Evolutionary conservation across 345 rosid species (phyloP).

Genomic region (Lagerstroemia speciosa): DNA sequence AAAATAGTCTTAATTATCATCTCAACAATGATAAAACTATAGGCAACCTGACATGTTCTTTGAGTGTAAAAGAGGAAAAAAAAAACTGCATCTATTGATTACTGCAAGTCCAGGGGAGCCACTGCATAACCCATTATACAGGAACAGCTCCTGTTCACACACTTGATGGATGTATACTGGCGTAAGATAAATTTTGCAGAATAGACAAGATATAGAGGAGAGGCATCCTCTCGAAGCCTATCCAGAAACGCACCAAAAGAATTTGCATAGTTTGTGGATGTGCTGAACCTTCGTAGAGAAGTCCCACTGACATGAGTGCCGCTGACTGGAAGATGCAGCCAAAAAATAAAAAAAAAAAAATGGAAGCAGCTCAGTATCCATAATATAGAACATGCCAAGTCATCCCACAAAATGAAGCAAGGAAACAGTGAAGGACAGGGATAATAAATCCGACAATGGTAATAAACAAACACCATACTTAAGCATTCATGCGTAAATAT

Average conservation of each 20-base stretch:
- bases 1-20: neutral
- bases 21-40: neutral
- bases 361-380: neutral
- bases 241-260: constrained; percentile 47
- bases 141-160: neutral
- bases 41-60: neutral
- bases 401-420: neutral
- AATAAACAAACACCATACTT: neutral
- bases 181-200: neutral
- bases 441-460: neutral
- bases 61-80: too few species aligned
- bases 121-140: neutral
- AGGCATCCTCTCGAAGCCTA: neutral
- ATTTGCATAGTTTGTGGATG: constrained; percentile 83
- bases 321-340: constrained; percentile 51
- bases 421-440: neutral
- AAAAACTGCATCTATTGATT: too few species aligned
- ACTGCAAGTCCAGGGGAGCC: neutral
- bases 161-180: neutral
- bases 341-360: neutral
- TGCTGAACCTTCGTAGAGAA: constrained; percentile 92
- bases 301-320: constrained; percentile 83
- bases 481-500: neutral
- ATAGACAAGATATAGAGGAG: neutral
- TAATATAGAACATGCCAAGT: neutral